Evolutionary conservation across 495 filamentous ascomycete genomes (phyloP).

Genomic region (Pyronema omphalodes): DNA sequence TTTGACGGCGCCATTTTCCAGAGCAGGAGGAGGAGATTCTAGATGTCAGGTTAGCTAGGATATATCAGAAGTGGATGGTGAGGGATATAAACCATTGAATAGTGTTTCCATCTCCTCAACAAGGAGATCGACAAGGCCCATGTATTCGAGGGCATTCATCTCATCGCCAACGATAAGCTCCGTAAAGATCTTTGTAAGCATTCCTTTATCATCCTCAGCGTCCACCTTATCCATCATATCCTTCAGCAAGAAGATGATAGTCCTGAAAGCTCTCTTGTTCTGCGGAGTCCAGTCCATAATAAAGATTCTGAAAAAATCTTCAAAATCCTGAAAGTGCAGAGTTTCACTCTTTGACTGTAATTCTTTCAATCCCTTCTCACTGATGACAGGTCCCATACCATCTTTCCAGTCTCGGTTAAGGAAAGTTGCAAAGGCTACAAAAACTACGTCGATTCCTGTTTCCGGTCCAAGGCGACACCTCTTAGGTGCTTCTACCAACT

Average conservation of each 20-base stretch:
- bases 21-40: slow-evolving; percentile 35
- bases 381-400: slow-evolving; percentile 68
- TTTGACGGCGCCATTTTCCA: not conserved
- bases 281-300: slow-evolving; percentile 73
- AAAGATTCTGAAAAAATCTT: slow-evolving; percentile 60
- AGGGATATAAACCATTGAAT: slow-evolving; percentile 42
- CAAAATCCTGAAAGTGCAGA: slow-evolving; percentile 60
- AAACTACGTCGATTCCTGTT: slow-evolving; percentile 53
- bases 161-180: slow-evolving; percentile 59
- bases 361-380: slow-evolving; percentile 40
- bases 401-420: slow-evolving; percentile 73
- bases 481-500: slow-evolving; percentile 10
- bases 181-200: slow-evolving; percentile 75
- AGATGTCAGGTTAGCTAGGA: slow-evolving; percentile 16
- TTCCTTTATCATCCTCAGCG: slow-evolving; percentile 82
- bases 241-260: slow-evolving; percentile 65
- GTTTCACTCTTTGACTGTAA: slow-evolving; percentile 60
- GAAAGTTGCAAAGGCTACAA: slow-evolving; percentile 88
- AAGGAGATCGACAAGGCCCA: slow-evolving; percentile 76
- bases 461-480: slow-evolving; percentile 6
- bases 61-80: slow-evolving; percentile 9
- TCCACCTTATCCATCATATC: slow-evolving; percentile 86
- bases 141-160: slow-evolving; percentile 60
- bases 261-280: slow-evolving; percentile 73
- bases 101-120: slow-evolving; percentile 82